These are phyloP conservation scores for Rhynchospora breviuscula DNA, from an alignment of 176 grass and related monocot species.

Conservation along the genomic window DNA sequence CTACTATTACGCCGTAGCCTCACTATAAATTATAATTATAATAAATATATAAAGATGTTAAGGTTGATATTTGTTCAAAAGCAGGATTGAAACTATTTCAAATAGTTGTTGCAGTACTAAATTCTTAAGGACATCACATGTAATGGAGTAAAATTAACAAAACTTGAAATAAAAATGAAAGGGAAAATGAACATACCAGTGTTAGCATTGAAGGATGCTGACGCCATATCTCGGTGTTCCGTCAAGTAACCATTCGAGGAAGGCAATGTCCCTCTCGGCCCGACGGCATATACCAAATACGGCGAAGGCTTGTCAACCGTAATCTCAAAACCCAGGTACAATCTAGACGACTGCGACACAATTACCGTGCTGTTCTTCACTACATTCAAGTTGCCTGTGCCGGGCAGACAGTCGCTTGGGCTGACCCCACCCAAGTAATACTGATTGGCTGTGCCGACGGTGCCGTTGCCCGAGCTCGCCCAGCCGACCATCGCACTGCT, in stretches of 20 bases:
- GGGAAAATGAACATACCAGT: slow-evolving; percentile 24
- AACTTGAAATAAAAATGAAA: not conserved
- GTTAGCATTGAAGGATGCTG: slow-evolving; percentile 42
- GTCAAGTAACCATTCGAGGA: slow-evolving; percentile 10
- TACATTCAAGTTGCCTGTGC: slow-evolving; percentile 46
- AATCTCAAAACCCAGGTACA: slow-evolving; percentile 88
- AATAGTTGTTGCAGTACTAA: not conserved
- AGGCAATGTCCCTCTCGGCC: slow-evolving; percentile 41
- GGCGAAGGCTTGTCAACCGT: slow-evolving; percentile 39
- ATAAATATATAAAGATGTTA: too few relatives aligned
- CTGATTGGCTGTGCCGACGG: slow-evolving; percentile 48
- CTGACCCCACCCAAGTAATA: slow-evolving; percentile 58
- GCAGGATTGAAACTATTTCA: not conserved
- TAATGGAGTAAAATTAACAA: not conserved
- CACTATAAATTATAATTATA: too few relatives aligned
- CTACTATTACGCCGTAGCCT: too few relatives aligned
- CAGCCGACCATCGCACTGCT: slow-evolving; percentile 80
- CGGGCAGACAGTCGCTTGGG: slow-evolving; percentile 32
- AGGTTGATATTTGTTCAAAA: too few relatives aligned
- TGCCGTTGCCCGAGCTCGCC: slow-evolving; percentile 33
- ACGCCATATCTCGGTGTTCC: slow-evolving; percentile 32
- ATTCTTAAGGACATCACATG: not conserved
- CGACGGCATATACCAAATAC: slow-evolving; percentile 63
- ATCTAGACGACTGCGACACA: slow-evolving; percentile 25
- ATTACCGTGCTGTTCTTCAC: slow-evolving; percentile 36